phyloP scores from a whole-genome alignment of 768 basidiomycete genomes.

The Cystofilobasidium ferigula region DNA sequence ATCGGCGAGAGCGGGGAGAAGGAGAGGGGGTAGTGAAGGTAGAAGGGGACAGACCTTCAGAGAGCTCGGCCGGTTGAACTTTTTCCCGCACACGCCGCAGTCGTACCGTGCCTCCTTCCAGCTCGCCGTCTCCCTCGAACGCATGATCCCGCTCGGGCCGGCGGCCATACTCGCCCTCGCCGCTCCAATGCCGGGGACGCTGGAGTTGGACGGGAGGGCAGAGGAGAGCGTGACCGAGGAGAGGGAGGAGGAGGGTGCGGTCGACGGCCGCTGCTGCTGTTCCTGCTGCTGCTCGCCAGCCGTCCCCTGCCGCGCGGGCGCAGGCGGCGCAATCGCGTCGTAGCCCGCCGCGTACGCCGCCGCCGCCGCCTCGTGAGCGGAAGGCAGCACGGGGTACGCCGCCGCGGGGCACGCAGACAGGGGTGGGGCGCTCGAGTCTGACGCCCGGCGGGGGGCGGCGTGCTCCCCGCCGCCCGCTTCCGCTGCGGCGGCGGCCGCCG shows the following conservation, averaged over 20 bases:
- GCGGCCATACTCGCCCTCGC: neutral
- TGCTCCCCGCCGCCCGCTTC: too few relatives aligned
- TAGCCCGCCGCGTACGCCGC: too few relatives aligned
- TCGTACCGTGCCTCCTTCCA: slow-evolving; percentile 22
- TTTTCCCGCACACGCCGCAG: slow-evolving; percentile 15
- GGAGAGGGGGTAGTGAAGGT: neutral
- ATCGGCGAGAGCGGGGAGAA: too few relatives aligned
- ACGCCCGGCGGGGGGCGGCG: too few relatives aligned
- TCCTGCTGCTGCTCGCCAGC: too few relatives aligned
- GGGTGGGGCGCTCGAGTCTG: too few relatives aligned
- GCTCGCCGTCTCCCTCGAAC: neutral
- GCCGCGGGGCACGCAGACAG: too few relatives aligned
- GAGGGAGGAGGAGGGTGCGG: neutral
- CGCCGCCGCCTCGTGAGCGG: too few relatives aligned
- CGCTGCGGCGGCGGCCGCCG: too few relatives aligned
- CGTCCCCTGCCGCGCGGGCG: too few relatives aligned
- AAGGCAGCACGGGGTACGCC: too few relatives aligned
- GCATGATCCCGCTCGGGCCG: neutral
- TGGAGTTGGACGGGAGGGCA: neutral
- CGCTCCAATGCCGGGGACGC: neutral
- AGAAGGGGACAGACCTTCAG: slow-evolving; percentile 12
- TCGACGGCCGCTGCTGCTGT: neutral
- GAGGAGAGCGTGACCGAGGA: neutral
- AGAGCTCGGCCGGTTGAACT: slow-evolving; percentile 21
- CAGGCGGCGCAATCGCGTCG: too few relatives aligned